A percentile compares a stretch with the other conserved stretches of the same genome.
Conservation (phyloP, 2,329 filamentous ascomycete species). For the Colletotrichum sidae region DNA sequence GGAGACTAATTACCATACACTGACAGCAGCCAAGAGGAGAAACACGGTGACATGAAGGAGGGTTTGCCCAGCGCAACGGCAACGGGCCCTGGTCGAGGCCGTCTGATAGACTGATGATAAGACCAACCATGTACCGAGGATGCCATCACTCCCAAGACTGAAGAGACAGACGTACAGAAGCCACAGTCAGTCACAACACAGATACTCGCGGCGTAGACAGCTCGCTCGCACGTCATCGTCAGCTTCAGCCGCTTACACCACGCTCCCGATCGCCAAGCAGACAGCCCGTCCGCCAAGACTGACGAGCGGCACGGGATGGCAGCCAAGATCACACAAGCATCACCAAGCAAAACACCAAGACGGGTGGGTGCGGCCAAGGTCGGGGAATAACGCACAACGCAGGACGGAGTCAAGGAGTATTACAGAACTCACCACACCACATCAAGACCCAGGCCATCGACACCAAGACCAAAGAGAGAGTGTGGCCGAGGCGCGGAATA, state of each 20-base stretch:
- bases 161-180: too few relatives aligned
- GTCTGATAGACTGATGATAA: too few relatives aligned
- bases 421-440: neutral
- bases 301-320: constrained; percentile 20
- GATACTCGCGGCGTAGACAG: too few relatives aligned
- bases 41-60: too few relatives aligned
- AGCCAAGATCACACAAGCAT: constrained; percentile 17
- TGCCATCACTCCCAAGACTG: too few relatives aligned
- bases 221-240: neutral
- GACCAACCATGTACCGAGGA: too few relatives aligned
- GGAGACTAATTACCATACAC: too few relatives aligned
- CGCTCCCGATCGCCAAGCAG: constrained; percentile 33
- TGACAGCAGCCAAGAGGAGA: too few relatives aligned
- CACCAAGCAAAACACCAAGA: constrained; percentile 33
- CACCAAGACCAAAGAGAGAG: neutral
- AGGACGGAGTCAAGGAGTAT: too few relatives aligned
- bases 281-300: constrained; percentile 25
- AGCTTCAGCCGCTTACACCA: constrained; percentile 13
- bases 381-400: neutral
- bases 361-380: constrained; percentile 29
- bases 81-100: too few relatives aligned
- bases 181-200: too few relatives aligned
- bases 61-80: too few relatives aligned
- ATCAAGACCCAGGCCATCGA: neutral
- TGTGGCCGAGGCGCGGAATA: neutral